Base-by-base conservation (phyloP, 371 early-diverging fungal species). In the Choanephora cucurbitarum region DNA sequence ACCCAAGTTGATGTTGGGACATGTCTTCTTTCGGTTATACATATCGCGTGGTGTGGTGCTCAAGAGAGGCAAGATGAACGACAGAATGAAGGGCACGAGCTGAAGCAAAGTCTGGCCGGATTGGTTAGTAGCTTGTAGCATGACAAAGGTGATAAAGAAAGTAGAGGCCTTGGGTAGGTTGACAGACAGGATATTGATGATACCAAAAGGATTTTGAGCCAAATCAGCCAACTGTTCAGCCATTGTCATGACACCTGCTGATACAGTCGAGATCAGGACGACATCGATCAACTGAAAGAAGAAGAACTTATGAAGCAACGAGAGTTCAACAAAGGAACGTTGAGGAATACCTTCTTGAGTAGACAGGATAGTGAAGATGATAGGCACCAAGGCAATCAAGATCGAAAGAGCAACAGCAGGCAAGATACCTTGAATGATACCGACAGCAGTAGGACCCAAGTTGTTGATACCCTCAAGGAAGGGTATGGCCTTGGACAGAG, bases 231-330 rank as follows among this genome's bases (percentile, higher is more conserved):
- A 6, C 21, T 62, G 33, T 0, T 62, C 21, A 13, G 83, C 44
- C 21, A 86, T 73, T 3, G 79, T 67, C 44, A 87, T 47, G 37
- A 87, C 59, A 46, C 90, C 89, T 60, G 78, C 79, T 31, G 89
- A 80, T 48, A 93, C 70, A 18, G 91, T 87, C 18, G 88, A 82
- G 8, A 91, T 81, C 19, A 93, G 67, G n/a, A 93, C 85, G 14
- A 94, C 86, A 77, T 91, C 90, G 65, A 93, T 72, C 51, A 93
- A 75, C 84, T 88, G 77, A 71, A 93, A 93, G 62, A 87, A 80
- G 67, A 84, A 93, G 73, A 85, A 93, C 49, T 89, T 88, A 58
- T 80, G 67, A 48, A 85, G 62, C 43, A 82, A 63, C 0, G 76
- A 79, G 33, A 85, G 58, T 47, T 89, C 83, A 32, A 91, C 84